Conservation (phyloP, 2,329 filamentous ascomycete species). For the Acephala macrosclerotiorum region DNA sequence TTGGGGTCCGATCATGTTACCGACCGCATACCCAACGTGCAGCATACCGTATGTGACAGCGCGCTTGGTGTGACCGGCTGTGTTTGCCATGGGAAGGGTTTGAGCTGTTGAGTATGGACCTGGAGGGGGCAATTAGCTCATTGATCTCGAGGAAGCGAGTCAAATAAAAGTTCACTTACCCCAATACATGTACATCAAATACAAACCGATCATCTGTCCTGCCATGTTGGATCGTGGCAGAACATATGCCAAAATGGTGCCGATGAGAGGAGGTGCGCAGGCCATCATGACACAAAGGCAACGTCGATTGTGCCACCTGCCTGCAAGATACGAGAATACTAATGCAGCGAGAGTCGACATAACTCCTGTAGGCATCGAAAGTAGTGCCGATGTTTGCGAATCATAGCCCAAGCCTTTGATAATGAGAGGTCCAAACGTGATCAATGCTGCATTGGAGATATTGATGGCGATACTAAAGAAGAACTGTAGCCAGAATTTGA, state of each 20-base stretch:
- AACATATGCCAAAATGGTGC: slow-evolving; percentile 42
- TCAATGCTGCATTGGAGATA: not conserved
- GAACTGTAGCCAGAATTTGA: not conserved
- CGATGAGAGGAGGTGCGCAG: slow-evolving; percentile 43
- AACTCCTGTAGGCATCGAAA: slow-evolving; percentile 68
- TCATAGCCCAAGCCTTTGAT: slow-evolving; percentile 37
- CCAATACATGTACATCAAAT: slow-evolving; percentile 46
- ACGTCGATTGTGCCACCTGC: slow-evolving; percentile 42
- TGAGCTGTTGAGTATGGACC: not conserved
- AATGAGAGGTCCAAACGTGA: not conserved
- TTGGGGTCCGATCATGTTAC: slow-evolving; percentile 71
- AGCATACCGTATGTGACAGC: slow-evolving; percentile 67
- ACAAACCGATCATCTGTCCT: slow-evolving; percentile 49
- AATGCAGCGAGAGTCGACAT: slow-evolving; percentile 43
- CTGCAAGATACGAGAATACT: slow-evolving; percentile 39
- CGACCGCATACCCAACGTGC: slow-evolving; percentile 65
- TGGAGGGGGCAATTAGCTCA: not conserved
- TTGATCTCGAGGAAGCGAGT: not conserved
- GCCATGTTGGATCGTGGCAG: slow-evolving; percentile 45
- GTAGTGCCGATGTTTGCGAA: slow-evolving; percentile 43
- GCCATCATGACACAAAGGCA: slow-evolving; percentile 44
- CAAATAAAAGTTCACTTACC: slow-evolving; percentile 10
- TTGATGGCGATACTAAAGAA: slow-evolving; percentile 2
- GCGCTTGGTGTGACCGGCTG: slow-evolving; percentile 70
- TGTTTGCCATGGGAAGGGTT: slow-evolving; percentile 57